Evolutionary conservation across 202 grass and related monocot species (phyloP).

Genomic region (Panicum virgatum): DNA sequence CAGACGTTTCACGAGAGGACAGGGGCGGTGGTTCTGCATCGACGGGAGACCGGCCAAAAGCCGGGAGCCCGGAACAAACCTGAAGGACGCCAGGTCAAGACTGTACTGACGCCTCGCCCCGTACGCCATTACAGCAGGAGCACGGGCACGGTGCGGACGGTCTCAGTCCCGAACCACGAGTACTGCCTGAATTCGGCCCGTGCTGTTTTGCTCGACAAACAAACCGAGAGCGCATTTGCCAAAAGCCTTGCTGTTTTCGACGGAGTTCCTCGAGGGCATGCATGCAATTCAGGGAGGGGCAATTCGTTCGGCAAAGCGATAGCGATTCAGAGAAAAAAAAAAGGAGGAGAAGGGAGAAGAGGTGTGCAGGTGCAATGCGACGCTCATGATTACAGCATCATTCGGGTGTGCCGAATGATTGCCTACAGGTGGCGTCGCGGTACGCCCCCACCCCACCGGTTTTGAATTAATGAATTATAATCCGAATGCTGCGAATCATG

Average conservation of each 20-base stretch:
- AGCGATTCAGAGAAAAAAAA: too few relatives aligned
- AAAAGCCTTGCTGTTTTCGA: too few relatives aligned
- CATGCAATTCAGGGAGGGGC: too few relatives aligned
- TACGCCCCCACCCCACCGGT: neutral
- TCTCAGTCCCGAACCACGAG: neutral
- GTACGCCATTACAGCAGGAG: neutral
- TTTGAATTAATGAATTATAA: slow-evolving; percentile 36
- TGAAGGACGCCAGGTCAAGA: neutral
- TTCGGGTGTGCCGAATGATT: slow-evolving; percentile 37
- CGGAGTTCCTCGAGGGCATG: too few relatives aligned
- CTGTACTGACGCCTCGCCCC: neutral
- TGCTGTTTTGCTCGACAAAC: too few relatives aligned
- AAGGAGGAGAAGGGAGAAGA: too few relatives aligned
- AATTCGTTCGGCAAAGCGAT: too few relatives aligned
- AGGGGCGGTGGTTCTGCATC: too few relatives aligned
- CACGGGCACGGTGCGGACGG: too few relatives aligned
- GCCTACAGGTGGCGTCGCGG: neutral
- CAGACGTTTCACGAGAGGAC: neutral
- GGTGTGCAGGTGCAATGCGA: too few relatives aligned
- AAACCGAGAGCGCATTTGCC: too few relatives aligned
- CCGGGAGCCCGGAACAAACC: neutral
- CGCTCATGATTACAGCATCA: slow-evolving; percentile 30
- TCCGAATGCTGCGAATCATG: neutral
- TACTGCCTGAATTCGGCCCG: neutral
- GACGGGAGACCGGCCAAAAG: neutral